A percentile compares a stretch with the other conserved stretches of the same genome.
Evolutionary conservation across 1,284 basidiomycete species (phyloP).

Genomic region (Cryptococcus neoformans): DNA sequence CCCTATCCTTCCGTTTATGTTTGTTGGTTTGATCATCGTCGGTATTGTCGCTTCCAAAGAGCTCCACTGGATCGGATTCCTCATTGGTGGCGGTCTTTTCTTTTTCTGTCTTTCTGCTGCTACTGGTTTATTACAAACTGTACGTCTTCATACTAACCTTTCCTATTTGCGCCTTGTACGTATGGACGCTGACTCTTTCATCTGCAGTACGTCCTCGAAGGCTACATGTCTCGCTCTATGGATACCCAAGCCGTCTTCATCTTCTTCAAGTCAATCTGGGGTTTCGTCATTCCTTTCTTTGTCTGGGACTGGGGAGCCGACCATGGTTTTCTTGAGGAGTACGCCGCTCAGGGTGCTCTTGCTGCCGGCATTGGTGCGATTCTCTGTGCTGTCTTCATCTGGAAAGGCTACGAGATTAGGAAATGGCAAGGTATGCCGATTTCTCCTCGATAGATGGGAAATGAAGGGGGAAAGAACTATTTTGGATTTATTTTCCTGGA

Average conservation of each 20-base stretch:
- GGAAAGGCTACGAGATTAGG: constrained; percentile 25
- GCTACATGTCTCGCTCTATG: constrained; percentile 33
- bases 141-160: too few species aligned
- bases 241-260: constrained; percentile 46
- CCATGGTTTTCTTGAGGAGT: constrained; percentile 27
- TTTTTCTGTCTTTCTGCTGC: constrained; percentile 35
- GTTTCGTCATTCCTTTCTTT: constrained; percentile 45
- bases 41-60: constrained; percentile 33
- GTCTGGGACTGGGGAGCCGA: constrained; percentile 35
- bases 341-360: constrained; percentile 31
- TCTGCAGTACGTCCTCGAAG: constrained; percentile 41
- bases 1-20: constrained; percentile 33
- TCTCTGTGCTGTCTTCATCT: constrained; percentile 24
- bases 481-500: too few species aligned
- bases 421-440: constrained; percentile 29
- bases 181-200: too few species aligned
- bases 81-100: constrained; percentile 40
- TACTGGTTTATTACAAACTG: constrained; percentile 21
- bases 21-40: constrained; percentile 34
- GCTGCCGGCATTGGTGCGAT: constrained; percentile 26
- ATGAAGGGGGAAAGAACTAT: too few species aligned
- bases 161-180: too few species aligned
- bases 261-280: constrained; percentile 48
- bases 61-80: constrained; percentile 41
- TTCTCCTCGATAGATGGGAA: too few species aligned